Base-by-base conservation (phyloP, 2,329 filamentous ascomycete genomes). In the Geosmithia putterillii region DNA sequence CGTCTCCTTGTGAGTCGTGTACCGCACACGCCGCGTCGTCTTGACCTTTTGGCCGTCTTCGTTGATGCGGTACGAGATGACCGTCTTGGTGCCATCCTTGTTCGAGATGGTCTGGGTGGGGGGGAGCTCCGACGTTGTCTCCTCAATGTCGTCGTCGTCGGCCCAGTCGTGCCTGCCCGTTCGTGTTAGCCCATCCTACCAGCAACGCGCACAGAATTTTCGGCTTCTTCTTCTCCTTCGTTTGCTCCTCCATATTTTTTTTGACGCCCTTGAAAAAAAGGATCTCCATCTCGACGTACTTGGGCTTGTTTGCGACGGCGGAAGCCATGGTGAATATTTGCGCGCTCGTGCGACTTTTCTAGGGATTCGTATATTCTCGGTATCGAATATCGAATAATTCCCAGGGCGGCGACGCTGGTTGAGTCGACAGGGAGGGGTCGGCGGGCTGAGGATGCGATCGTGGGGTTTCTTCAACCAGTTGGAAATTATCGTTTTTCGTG, bases 71-170 rank as follows among this genome's bases (percentile, higher is more conserved):
- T 86, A 94, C 50, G 85, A 86, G 59, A 95, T 82, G 55, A 92
- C 84, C 40, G 94, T 98, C 70, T 95, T 95, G 57, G 87, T 95
- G 62, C 94, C 92, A 65, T 98, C 92, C 71, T 95, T 95, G 79
- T 98, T 96, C 63, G 83, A 83, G 63, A 87, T 90, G 55, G 90
- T 85, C 69, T 92, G 83, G 54, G 86, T 81, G 54, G 85, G 76
- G 47, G 92, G 92, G 55, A 98, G 84, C 45, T 79, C 74, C 51
- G 66, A 57, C 53, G 76, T 70, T 70, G 84, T 78, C 66, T 92
- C 84, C 67, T 87, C 83, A 62, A 90, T 86, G 70, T 94, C 88
- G 62, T 92, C 86, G 70, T 94, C 88, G 70, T 96, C 92, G 63
- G 92, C 90, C 90, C 90, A 96, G 75, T 95, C 89, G 54, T 73